Conservation (phyloP, 129 eudicot genomes). For the Dittrichia graveolens region DNA sequence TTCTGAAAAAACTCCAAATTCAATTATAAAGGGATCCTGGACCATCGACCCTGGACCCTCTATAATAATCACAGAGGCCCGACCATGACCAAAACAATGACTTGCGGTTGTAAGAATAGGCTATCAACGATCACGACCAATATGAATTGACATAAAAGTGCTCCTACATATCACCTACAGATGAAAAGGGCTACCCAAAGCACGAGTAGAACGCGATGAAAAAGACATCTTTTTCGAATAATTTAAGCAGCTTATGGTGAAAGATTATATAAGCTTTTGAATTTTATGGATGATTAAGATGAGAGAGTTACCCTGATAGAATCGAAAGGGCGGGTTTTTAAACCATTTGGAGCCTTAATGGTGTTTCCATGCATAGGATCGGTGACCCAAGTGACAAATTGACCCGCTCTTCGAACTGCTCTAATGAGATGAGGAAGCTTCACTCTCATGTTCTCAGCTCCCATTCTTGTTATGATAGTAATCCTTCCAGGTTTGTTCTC, state of each 20-base stretch:
- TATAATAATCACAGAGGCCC: background rate
- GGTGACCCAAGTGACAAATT: constrained; percentile 83
- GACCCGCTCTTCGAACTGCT: constrained; percentile 85
- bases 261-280: background rate
- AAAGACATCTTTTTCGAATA: background rate
- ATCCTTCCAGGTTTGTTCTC: constrained; percentile 84
- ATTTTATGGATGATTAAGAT: constrained; percentile 2
- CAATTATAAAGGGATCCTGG: constrained; percentile 5
- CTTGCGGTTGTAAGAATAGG: background rate
- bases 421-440: constrained; percentile 86
- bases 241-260: background rate
- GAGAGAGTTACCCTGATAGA: constrained; percentile 66
- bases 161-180: constrained; percentile 7
- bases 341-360: constrained; percentile 85
- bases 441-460: constrained; percentile 95
- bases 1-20: background rate
- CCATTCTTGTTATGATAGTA: constrained; percentile 85
- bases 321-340: constrained; percentile 87
- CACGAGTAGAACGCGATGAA: constrained; percentile 12
- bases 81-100: background rate
- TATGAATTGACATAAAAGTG: background rate
- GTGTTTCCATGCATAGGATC: constrained; percentile 99
- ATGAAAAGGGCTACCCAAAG: constrained; percentile 1
- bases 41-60: constrained; percentile 16
- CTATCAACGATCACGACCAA: background rate